phyloP scores from a whole-genome alignment of 306 rosid species.

The Luffa acutangula region DNA sequence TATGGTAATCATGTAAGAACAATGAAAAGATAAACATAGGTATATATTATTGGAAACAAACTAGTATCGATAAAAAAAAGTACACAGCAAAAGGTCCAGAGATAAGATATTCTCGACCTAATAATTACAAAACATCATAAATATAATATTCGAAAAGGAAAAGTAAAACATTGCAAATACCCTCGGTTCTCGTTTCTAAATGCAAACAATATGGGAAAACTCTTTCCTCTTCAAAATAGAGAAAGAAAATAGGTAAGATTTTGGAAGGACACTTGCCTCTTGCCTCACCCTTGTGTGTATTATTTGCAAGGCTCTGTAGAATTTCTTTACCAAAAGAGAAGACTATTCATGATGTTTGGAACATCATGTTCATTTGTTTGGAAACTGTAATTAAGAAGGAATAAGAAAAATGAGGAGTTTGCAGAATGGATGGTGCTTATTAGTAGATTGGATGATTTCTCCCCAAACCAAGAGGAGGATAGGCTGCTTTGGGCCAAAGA shows the following conservation, averaged over 20 bases:
- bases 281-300: not conserved
- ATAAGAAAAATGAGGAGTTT: not conserved
- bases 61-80: not conserved
- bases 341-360: not conserved
- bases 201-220: not conserved
- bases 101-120: not conserved
- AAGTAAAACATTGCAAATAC: not conserved
- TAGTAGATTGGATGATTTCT: not conserved
- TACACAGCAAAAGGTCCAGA: not conserved
- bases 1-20: not conserved
- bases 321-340: not conserved
- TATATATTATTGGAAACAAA: not conserved
- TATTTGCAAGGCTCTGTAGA: not conserved
- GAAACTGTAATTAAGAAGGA: not conserved
- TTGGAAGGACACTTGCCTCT: not conserved
- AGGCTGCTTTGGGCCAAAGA: not conserved
- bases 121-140: not conserved
- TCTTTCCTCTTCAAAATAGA: not conserved
- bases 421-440: not conserved
- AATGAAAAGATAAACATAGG: not conserved
- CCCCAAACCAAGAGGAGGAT: not conserved
- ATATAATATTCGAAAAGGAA: not conserved
- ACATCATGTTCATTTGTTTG: not conserved
- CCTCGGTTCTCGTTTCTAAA: not conserved
- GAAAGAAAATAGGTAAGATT: not conserved